phyloP scores from a whole-genome alignment of 768 basidiomycete genomes.

The Pleurotus giganteus region DNA sequence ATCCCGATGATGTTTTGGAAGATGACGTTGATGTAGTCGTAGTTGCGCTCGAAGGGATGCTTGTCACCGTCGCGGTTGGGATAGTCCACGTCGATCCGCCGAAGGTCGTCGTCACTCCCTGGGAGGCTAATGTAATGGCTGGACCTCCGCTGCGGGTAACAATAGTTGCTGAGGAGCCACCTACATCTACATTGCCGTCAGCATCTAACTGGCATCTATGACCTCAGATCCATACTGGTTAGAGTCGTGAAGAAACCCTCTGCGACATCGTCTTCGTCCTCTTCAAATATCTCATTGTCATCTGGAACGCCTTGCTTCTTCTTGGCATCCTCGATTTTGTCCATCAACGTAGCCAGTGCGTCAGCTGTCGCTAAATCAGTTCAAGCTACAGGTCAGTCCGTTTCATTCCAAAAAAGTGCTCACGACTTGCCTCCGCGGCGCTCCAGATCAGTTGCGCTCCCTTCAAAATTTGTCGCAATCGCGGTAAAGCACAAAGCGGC shows the following conservation, averaged over 20 bases:
- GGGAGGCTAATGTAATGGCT: conserved; percentile 9
- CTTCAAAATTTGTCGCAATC: background rate
- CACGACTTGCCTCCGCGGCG: background rate
- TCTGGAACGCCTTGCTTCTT: conserved; percentile 6
- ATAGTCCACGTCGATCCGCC: conserved; percentile 10
- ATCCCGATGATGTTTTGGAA: conserved; percentile 1
- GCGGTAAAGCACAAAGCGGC: background rate
- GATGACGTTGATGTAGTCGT: background rate
- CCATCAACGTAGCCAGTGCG: conserved; percentile 20
- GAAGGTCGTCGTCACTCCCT: conserved; percentile 12
- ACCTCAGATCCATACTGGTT: background rate
- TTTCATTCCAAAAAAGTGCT: background rate
- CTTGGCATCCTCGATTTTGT: conserved; percentile 18
- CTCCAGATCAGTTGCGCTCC: background rate
- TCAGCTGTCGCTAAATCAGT: background rate
- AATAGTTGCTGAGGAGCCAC: conserved; percentile 9
- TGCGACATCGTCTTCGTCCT: conserved; percentile 1
- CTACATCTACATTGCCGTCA: background rate
- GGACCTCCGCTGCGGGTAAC: conserved; percentile 9
- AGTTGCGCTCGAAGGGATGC: background rate
- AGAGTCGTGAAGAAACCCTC: background rate
- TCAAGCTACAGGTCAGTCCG: background rate
- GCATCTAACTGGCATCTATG: background rate
- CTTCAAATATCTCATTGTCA: conserved; percentile 5
- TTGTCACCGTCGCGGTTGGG: background rate